Evolutionary conservation across 2,329 filamentous ascomycete genomes (phyloP).

Genomic region (Arthrobotrys megalospora): DNA sequence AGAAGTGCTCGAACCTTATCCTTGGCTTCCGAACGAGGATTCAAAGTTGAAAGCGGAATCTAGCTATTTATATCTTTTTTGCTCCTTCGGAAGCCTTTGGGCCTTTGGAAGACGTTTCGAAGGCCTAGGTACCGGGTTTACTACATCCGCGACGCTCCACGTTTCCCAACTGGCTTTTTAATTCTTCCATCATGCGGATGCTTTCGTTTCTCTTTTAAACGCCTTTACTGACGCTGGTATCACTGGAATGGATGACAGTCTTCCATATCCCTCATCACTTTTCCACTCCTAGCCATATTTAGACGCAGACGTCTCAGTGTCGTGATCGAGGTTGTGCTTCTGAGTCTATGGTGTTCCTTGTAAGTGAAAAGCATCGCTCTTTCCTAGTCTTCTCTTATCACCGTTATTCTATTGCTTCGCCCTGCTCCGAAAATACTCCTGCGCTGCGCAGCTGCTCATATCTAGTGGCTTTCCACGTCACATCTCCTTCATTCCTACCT

Average conservation of each 20-base stretch:
- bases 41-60: constrained; percentile 29
- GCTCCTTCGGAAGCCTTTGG: constrained; percentile 5
- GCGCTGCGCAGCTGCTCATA: not conserved
- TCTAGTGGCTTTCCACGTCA: constrained; percentile 18
- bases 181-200: constrained; percentile 21
- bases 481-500: constrained; percentile 30
- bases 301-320: constrained; percentile 56
- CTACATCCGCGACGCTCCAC: constrained; percentile 12
- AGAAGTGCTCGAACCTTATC: constrained; percentile 16
- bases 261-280: constrained; percentile 50
- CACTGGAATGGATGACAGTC: constrained; percentile 50
- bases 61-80: constrained; percentile 41
- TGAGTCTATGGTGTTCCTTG: constrained; percentile 60
- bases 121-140: constrained; percentile 22
- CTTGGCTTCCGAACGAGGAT: constrained; percentile 39
- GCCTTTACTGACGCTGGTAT: constrained; percentile 39
- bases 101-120: constrained; percentile 3
- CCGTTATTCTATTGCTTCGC: constrained; percentile 12
- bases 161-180: constrained; percentile 1
- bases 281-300: constrained; percentile 49
- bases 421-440: not conserved
- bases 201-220: constrained; percentile 26
- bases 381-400: constrained; percentile 27
- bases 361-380: constrained; percentile 39
- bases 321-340: constrained; percentile 55